A percentile compares a stretch with the other conserved stretches of the same genome.
These are phyloP conservation scores for Penicillium soppii DNA, from an alignment of 495 filamentous ascomycete genomes.

Conservation along the genomic window DNA sequence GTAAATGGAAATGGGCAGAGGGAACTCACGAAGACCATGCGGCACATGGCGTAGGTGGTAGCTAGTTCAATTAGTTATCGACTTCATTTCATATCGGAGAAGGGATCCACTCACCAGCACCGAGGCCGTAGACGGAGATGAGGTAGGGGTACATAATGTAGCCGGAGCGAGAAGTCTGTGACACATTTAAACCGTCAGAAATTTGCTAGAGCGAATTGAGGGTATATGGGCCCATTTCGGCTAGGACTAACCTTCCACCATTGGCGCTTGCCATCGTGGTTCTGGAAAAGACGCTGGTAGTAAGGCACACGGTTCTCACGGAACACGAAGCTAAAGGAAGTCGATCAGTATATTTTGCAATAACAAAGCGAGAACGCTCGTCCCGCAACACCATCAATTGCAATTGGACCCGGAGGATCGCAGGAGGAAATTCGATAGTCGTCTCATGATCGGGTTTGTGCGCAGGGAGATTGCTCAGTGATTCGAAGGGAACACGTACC, in stretches of 20 bases:
- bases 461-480: constrained; percentile 4
- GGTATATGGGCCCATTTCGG: neutral
- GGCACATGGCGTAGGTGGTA: constrained; percentile 59
- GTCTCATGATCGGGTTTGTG: constrained; percentile 9
- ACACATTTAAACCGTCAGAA: constrained; percentile 10
- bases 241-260: constrained; percentile 77
- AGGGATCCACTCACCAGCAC: constrained; percentile 41
- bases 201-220: constrained; percentile 3
- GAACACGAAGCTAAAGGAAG: constrained; percentile 60
- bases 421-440: constrained; percentile 18
- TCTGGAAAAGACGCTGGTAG: constrained; percentile 82
- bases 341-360: constrained; percentile 11
- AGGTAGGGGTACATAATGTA: constrained; percentile 74
- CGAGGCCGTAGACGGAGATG: constrained; percentile 61
- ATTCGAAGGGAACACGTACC: constrained; percentile 32
- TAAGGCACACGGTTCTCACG: constrained; percentile 82
- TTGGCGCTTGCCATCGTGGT: constrained; percentile 74
- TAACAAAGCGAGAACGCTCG: neutral
- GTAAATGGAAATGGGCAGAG: neutral
- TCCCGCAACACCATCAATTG: constrained; percentile 12
- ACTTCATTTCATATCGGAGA: constrained; percentile 39
- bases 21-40: constrained; percentile 54
- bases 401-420: constrained; percentile 19
- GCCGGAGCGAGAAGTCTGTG: constrained; percentile 61
- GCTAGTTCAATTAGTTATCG: constrained; percentile 29